Percentiles rank a stretch among this genome's conserved stretches.
Conservation (phyloP, 805 yeast species). For the Ogataea pignaliae region DNA sequence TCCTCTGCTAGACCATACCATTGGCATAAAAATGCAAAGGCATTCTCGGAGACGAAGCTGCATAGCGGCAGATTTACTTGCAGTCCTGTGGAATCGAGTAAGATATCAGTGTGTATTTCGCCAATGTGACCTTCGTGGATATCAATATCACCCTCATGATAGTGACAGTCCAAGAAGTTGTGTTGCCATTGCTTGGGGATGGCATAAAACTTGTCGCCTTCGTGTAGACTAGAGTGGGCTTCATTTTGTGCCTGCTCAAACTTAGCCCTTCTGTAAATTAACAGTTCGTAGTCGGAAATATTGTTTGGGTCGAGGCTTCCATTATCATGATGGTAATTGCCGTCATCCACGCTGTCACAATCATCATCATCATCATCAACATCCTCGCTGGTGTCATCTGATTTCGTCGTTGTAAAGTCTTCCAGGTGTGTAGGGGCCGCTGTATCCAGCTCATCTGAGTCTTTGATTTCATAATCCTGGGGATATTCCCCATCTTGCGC, state of each 20-base stretch:
- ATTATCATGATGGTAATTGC: slow-evolving; percentile 1
- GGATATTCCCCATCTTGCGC: too few species aligned
- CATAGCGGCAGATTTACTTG: slow-evolving; percentile 27
- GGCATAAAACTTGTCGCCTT: slow-evolving; percentile 47
- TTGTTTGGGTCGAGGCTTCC: not conserved
- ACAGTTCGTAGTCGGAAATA: slow-evolving; percentile 7
- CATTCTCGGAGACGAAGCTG: slow-evolving; percentile 37
- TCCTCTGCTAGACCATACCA: slow-evolving; percentile 52
- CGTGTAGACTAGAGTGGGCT: slow-evolving; percentile 22
- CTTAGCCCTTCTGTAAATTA: slow-evolving; percentile 15
- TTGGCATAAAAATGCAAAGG: slow-evolving; percentile 39
- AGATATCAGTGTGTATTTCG: slow-evolving; percentile 40
- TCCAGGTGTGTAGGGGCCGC: too few species aligned
- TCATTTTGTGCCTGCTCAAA: slow-evolving; percentile 11
- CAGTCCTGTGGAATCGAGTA: slow-evolving; percentile 43
- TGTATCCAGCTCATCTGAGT: too few species aligned
- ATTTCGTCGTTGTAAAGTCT: too few species aligned
- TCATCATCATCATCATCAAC: too few species aligned
- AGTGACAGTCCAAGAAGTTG: slow-evolving; percentile 33
- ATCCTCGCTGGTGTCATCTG: too few species aligned
- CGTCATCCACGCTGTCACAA: too few species aligned
- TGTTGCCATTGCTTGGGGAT: slow-evolving; percentile 45
- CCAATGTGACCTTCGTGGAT: slow-evolving; percentile 32
- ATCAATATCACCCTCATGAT: slow-evolving; percentile 26
- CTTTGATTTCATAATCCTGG: too few species aligned